Conservation (phyloP, 768 basidiomycete genomes). For the Clitopilus hobsonii region DNA sequence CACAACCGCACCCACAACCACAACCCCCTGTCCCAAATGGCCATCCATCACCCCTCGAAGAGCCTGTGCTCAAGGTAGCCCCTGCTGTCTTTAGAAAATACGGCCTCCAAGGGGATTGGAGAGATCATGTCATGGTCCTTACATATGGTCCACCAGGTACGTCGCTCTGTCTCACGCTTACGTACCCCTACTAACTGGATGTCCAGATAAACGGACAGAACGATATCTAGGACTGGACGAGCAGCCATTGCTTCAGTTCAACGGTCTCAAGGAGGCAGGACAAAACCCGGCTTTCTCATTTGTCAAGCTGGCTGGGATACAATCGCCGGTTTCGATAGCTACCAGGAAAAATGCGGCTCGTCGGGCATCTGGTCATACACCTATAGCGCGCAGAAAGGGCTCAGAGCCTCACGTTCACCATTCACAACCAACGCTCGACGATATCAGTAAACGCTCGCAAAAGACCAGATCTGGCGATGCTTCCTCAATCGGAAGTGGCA, state of each 20-base stretch:
- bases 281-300: neutral
- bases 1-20: too few relatives aligned
- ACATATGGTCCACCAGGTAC: neutral
- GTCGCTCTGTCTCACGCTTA: neutral
- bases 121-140: neutral
- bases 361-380: neutral
- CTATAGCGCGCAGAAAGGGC: neutral
- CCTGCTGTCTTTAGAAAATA: neutral
- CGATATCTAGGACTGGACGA: neutral
- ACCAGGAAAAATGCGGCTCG: neutral
- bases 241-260: neutral
- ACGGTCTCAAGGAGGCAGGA: neutral
- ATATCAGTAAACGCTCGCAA: neutral
- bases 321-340: neutral
- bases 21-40: too few relatives aligned
- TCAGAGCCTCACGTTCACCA: neutral
- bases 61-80: neutral
- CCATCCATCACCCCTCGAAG: neutral
- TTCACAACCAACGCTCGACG: neutral
- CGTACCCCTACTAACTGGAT: neutral
- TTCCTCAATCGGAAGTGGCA: neutral
- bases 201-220: neutral
- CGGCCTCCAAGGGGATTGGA: neutral
- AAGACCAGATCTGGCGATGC: neutral
- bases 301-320: neutral